Evolutionary conservation across 352 stramenopile genomes (phyloP), one percentile per base, ranked within the genome.

Genomic region (Pythium phragmitis): DNA sequence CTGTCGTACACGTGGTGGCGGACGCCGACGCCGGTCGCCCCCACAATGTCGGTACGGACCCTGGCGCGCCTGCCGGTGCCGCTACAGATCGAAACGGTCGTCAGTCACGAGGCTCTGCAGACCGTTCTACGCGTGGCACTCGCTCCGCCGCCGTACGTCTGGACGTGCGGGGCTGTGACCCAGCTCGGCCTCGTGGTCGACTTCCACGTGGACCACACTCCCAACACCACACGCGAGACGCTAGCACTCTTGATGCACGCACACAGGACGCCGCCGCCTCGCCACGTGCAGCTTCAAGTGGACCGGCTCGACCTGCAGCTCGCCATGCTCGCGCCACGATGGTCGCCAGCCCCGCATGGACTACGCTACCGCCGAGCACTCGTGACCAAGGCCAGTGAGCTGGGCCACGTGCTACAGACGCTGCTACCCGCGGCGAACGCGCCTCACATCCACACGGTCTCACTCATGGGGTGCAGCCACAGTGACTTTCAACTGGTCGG

Each of bases 291-390:
- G 50, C 34, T 57, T 17, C 7, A 30, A 34, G 26, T 57, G 30
- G 50, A 42, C 17, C 50, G 50, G 50, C 34, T 57, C n/a, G 50
- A n/a, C 5, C 16, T 57, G 2, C 51, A 57, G 34, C n/a, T 37
- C 26, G 16, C 13, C 2, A 23, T 28, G 11, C 47, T 6, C 4
- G 13, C 13, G 23, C 47, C 28, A 23, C 47, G 21, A 21, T 26
- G 47, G 21, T 13, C 5, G 2, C 7, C 37, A 43, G 2, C 11
- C 1, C 16, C 37, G 2, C 11, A 43, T 5, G 37, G 37, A 43
- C 37, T 14, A 33, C 16, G 33, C 12, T n/a, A 0, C n/a, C n/a
- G 14, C 34, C 34, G 13, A 5, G 34, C 36, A 1, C 1, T 56
- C 2, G 36, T 49, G 12, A 17, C 52, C 6, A 33, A 34, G 12